phyloP scores from a whole-genome alignment of 768 basidiomycete species.

The Piloderma croceum region DNA sequence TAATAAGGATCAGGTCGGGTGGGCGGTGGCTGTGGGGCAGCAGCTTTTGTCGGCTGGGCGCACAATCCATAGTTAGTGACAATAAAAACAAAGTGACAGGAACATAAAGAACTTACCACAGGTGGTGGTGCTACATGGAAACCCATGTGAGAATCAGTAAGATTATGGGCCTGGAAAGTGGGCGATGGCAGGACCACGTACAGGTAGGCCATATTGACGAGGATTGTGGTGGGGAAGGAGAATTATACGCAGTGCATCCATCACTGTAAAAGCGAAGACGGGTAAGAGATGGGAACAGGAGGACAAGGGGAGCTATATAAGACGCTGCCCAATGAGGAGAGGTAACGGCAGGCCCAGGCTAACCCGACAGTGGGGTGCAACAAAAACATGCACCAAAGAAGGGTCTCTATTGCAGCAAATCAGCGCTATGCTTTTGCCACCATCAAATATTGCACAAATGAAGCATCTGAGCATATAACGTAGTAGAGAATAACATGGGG shows the following conservation, averaged over 20 bases:
- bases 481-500: too few species aligned
- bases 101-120: not conserved
- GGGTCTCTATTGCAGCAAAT: not conserved
- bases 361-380: not conserved
- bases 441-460: too few species aligned
- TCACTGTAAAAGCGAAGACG: not conserved
- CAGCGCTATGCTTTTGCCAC: too few species aligned
- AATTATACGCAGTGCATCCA: not conserved
- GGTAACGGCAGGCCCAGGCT: not conserved
- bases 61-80: too few species aligned
- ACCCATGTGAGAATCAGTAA: not conserved
- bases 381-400: not conserved
- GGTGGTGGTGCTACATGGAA: not conserved
- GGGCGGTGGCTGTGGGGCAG: not conserved
- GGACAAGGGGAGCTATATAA: not conserved
- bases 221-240: not conserved
- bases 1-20: slow-evolving; percentile 34
- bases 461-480: too few species aligned
- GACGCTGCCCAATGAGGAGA: not conserved
- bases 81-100: not conserved
- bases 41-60: not conserved
- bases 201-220: not conserved
- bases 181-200: not conserved
- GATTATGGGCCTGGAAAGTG: not conserved
- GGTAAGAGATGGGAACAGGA: not conserved